Evolutionary conservation across 1,284 basidiomycete genomes (phyloP), one percentile per base, ranked within the genome.

Genomic region (Puccinia hordei): DNA sequence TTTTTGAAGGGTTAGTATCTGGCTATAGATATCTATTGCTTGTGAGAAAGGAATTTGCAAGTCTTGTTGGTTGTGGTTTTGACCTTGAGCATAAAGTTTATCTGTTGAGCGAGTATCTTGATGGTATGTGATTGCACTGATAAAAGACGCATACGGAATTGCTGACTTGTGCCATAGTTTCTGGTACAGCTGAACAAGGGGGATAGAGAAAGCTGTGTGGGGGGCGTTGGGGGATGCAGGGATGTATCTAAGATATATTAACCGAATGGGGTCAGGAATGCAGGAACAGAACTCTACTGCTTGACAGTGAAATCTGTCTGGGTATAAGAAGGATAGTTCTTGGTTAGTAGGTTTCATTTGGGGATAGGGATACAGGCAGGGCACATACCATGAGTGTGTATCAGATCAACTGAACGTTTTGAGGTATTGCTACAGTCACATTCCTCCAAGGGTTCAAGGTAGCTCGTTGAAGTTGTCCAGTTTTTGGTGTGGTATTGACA

Each of bases 201-300:
- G 46, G 19, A 19, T 49, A 22, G 44, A 51, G 33, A 73, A 73
- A 15, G 71, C 49, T 12, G 71, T 73, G 1, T 6, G 33, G n/a
- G 71, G 71, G 24, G 27, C 17, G 30, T 51, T 41, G 53, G 71
- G 38, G 0, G 49, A 55, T 24, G 46, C 24, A 51, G 71, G 15
- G 51, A 73, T 13, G 24, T 24, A 73, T 27, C 71, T 22, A n/a
- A 22, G 46, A 33, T 73, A 53, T 13, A 73, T 4, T 22, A 73
- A 44, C 30, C 46, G 19, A 35, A 53, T 33, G 17, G 71, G 19
- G 15, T 73, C 44, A 22, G 71, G 71, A 33, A 55, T 41, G 38
- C 38, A 41, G 38, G 38, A 41, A 12, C 38, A 41, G 38, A 41
- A 41, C 38, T 41, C 38, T 15, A 10, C 46, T 49, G 0, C 17